Percentiles rank a stretch among this genome's conserved stretches.
phyloP scores from a whole-genome alignment of 805 yeast species.

The Hanseniaspora vineae region DNA sequence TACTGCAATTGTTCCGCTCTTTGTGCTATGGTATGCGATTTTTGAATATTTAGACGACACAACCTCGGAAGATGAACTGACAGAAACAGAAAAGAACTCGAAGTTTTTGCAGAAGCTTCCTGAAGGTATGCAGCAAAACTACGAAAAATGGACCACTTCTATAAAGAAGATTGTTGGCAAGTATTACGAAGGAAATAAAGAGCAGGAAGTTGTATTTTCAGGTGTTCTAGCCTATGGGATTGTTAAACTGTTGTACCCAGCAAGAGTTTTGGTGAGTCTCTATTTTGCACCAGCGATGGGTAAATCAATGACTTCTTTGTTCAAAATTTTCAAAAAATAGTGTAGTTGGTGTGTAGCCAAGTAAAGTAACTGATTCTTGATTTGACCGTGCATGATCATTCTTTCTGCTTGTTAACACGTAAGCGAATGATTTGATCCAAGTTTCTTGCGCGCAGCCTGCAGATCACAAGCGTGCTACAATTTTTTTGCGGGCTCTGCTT shows the following conservation, averaged over 20 bases:
- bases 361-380: too few relatives aligned
- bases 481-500: too few relatives aligned
- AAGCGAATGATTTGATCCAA: too few relatives aligned
- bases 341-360: too few relatives aligned
- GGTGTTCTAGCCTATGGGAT: conserved; percentile 68
- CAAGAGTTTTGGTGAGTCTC: conserved; percentile 19
- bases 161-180: conserved; percentile 39
- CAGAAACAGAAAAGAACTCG: conserved; percentile 10
- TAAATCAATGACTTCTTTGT: conserved; percentile 12
- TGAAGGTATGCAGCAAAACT: background rate
- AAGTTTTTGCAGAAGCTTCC: background rate
- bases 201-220: conserved; percentile 43
- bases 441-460: too few relatives aligned
- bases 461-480: too few relatives aligned
- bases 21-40: conserved; percentile 54
- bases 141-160: conserved; percentile 13
- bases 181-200: conserved; percentile 25
- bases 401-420: too few relatives aligned
- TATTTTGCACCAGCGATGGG: conserved; percentile 25
- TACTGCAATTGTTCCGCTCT: conserved; percentile 59
- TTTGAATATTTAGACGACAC: conserved; percentile 31
- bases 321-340: background rate
- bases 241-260: conserved; percentile 37
- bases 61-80: too few relatives aligned
- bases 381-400: too few relatives aligned